Base-by-base conservation (phyloP, 2,329 filamentous ascomycete species). In the Coniochaeta sp. region DNA sequence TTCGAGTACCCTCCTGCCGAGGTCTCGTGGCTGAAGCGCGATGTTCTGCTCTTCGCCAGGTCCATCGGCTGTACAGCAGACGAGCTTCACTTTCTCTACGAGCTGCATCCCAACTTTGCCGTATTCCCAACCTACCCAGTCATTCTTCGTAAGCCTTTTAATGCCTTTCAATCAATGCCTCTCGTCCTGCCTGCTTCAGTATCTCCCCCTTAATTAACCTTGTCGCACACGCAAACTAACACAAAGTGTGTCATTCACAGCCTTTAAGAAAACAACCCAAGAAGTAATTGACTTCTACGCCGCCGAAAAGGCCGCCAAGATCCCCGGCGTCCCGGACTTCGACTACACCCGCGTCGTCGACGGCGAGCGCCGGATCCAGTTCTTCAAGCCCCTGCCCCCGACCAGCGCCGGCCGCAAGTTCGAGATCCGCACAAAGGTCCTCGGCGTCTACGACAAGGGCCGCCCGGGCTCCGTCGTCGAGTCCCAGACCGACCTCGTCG, bases 71-170 rank as follows among this genome's bases (percentile, higher is more conserved):
- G 64, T 71, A 93, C 85, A 14, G 82, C 83, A n/a, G 87, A 96
- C 67, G 93, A 97, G 80, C 85, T 96, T 70, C 91, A 96, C 72
- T 96, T 93, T 72, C 87, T 96, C 76, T 97, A 92, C 69, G 93
- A 97, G 77, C 84, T 96, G 58, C 88, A 96, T 72, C 91, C 92
- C 54, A 82, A 89, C 61, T 97, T 97, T 73, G 77, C 88, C 63
- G 89, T 90, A 68, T 97, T 97, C 75, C 93, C 93, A 19, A 96
- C 92, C 50, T 96, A 96, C 74, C 85, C 91, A 22, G 82, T 93
- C 65, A 85, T 95, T 69, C 85, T 96, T 50, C 86, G 87, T 89
- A 78, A 69, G 84, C 71, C 56, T n/a, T 17, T 38, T 7, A 12
- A 24, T 24, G 28, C 22, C 22, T 40, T 26, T 55, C 26, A 19